Conservation (phyloP, 768 basidiomycete genomes). For the Mycena chlorophos region DNA sequence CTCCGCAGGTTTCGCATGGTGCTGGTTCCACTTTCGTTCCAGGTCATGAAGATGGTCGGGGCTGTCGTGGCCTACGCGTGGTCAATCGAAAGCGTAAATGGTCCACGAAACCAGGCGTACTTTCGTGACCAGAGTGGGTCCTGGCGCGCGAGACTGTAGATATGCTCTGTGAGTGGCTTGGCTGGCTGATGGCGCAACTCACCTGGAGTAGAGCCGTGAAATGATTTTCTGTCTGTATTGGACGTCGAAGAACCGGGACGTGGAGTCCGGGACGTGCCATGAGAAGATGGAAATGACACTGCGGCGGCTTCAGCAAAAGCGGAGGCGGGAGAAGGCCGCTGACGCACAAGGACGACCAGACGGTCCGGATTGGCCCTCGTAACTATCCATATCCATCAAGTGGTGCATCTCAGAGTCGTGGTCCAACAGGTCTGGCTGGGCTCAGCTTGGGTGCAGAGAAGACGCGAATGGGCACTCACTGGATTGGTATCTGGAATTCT, state of each 20-base stretch:
- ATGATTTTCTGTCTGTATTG: not conserved
- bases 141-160: not conserved
- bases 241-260: not conserved
- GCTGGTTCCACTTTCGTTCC: slow-evolving; percentile 3
- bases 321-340: no score
- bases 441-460: slow-evolving; percentile 7
- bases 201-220: not conserved
- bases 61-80: not conserved
- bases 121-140: not conserved
- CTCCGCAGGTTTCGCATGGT: not conserved
- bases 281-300: slow-evolving; percentile 25
- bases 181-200: not conserved
- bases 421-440: slow-evolving; percentile 57
- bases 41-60: slow-evolving; percentile 2
- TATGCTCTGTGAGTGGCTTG: not conserved
- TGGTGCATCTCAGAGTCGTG: slow-evolving; percentile 74
- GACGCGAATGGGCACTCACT: slow-evolving; percentile 39
- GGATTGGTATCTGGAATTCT: slow-evolving; percentile 51
- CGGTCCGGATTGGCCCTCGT: slow-evolving; percentile 39
- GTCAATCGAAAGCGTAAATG: slow-evolving; percentile 8
- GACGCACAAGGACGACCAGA: slow-evolving; percentile 21
- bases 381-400: slow-evolving; percentile 57
- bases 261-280: slow-evolving; percentile 1
- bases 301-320: no score
- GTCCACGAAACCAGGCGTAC: not conserved